phyloP scores from a whole-genome alignment of 306 rosid genomes.

The Vigna angularis region DNA sequence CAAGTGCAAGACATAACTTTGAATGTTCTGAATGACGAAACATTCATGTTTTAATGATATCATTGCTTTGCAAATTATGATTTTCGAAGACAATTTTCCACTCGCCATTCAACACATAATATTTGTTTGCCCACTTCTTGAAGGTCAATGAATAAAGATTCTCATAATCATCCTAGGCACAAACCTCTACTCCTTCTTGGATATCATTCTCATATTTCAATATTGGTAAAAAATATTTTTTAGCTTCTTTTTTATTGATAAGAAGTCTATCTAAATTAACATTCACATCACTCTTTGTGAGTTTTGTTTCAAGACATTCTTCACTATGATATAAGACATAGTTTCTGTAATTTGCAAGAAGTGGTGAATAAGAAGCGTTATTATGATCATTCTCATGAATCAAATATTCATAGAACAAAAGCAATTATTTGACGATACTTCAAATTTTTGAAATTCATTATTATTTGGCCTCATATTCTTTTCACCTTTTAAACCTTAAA shows the following conservation, averaged over 20 bases:
- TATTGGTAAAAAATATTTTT: neutral
- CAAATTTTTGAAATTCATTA: no score
- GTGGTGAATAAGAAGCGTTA: neutral
- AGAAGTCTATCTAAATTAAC: neutral
- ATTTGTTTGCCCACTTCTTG: neutral
- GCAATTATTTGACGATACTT: no score
- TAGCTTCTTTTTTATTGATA: neutral
- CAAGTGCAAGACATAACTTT: neutral
- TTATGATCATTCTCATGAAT: no score
- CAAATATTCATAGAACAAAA: no score
- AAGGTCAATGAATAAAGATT: neutral
- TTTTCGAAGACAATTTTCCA: neutral
- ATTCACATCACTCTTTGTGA: neutral
- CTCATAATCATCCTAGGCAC: neutral
- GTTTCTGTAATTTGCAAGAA: no score
- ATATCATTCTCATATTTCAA: neutral
- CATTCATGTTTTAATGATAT: neutral
- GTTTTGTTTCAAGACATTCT: neutral
- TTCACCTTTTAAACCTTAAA: no score
- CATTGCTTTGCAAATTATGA: accelerated
- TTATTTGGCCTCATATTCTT: no score
- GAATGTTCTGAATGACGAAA: neutral
- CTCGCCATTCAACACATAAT: neutral
- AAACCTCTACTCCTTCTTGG: neutral
- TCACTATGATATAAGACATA: neutral